Percentiles rank a stretch among this genome's conserved stretches.
Conservation (phyloP, 1,284 basidiomycete genomes). For the Coniophora puteana region DNA sequence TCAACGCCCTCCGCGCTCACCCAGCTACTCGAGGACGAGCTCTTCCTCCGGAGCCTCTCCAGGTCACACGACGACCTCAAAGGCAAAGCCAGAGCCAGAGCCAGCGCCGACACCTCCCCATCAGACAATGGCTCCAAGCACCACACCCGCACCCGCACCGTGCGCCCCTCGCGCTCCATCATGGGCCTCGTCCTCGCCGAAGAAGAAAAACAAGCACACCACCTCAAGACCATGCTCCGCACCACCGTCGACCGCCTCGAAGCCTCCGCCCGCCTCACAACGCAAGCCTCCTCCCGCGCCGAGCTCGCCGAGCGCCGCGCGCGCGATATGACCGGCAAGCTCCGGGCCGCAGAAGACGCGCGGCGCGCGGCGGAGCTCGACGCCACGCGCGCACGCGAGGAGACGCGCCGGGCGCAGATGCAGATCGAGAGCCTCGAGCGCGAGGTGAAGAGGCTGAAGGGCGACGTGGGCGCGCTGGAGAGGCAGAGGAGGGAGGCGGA, state of each 20-base stretch:
- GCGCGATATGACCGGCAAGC: constrained; percentile 36
- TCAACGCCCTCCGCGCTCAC: constrained; percentile 28
- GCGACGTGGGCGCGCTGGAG: constrained; percentile 39
- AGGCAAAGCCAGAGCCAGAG: constrained; percentile 15
- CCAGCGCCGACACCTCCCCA: no score
- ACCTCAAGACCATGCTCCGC: constrained; percentile 52
- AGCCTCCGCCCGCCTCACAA: constrained; percentile 50
- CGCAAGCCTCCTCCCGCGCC: constrained; percentile 47
- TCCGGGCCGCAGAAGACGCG: constrained; percentile 41
- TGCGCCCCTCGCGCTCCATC: constrained; percentile 16
- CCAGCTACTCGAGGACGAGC: constrained; percentile 27
- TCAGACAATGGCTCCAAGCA: no score
- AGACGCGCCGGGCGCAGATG: constrained; percentile 44
- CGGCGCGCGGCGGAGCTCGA: constrained; percentile 45
- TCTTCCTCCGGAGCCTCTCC: no score
- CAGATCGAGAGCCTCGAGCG: constrained; percentile 47
- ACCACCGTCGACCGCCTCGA: constrained; percentile 53
- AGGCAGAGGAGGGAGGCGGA: constrained; percentile 46
- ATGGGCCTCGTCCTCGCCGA: constrained; percentile 48
- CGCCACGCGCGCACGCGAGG: constrained; percentile 41
- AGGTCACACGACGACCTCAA: no score
- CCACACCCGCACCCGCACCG: constrained; percentile 21
- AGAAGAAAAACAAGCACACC: constrained; percentile 55
- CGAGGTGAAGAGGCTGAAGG: constrained; percentile 41
- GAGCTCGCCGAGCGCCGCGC: constrained; percentile 48